phyloP scores from a whole-genome alignment of 768 basidiomycete genomes.

The Scleroderma citrinum region DNA sequence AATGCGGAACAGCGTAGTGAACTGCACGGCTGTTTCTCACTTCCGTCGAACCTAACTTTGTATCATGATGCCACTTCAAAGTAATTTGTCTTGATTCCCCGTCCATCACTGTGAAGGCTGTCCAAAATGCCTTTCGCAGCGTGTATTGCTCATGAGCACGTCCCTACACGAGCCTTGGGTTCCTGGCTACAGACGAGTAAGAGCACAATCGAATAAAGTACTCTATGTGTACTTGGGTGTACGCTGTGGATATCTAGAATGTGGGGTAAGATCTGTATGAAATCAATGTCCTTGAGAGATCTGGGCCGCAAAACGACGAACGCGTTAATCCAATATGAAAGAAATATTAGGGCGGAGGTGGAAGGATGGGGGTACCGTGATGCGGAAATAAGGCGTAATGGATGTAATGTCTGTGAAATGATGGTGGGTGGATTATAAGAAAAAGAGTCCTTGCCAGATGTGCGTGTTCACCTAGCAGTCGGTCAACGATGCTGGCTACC shows the following conservation, averaged over 20 bases:
- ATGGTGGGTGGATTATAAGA: not conserved
- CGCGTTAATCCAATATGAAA: not conserved
- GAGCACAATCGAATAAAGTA: not conserved
- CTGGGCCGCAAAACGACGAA: not conserved
- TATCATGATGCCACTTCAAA: not conserved
- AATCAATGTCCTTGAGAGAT: not conserved
- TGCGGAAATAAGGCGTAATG: not conserved
- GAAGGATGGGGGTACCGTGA: not conserved
- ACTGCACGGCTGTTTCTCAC: not conserved
- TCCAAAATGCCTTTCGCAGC: too few relatives aligned
- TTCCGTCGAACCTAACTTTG: not conserved
- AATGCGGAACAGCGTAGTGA: not conserved
- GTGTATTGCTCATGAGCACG: too few relatives aligned
- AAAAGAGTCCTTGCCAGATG: conserved; percentile 2
- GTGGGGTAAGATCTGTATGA: not conserved
- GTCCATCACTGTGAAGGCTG: too few relatives aligned
- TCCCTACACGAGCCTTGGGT: too few relatives aligned
- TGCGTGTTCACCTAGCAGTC: conserved; percentile 2
- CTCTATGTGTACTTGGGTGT: not conserved
- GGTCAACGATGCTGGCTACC: not conserved
- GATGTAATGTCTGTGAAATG: not conserved
- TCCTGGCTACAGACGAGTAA: not conserved
- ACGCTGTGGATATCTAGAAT: not conserved
- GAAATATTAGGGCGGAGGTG: not conserved
- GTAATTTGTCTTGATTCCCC: too few relatives aligned